A percentile compares a stretch with the other conserved stretches of the same genome.
These are phyloP conservation scores for Taxillus chinensis DNA, from an alignment of 164 flowering plant genomes.

Conservation along the genomic window DNA sequence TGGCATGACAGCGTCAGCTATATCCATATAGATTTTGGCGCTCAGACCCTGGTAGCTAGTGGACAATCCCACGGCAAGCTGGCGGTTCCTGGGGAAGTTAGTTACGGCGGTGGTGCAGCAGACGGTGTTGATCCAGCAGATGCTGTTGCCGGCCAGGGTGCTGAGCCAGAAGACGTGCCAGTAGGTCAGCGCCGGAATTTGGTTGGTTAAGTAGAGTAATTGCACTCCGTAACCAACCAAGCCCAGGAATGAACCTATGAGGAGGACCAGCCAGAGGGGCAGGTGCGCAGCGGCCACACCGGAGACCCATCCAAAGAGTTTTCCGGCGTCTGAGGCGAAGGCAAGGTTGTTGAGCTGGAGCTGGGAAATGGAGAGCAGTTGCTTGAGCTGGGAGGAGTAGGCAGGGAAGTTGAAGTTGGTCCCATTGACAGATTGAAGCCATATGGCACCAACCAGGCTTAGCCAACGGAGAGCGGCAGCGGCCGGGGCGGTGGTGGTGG, in stretches of 20 bases:
- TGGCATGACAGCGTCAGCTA: conserved; percentile 18
- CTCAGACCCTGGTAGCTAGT: conserved; percentile 72
- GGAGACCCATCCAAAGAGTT: conserved; percentile 66
- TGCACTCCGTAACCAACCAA: conserved; percentile 71
- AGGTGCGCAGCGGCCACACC: conserved; percentile 59
- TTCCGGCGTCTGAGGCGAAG: conserved; percentile 92
- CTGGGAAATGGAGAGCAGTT: conserved; percentile 55
- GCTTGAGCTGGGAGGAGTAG: conserved; percentile 73
- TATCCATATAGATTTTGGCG: conserved; percentile 49
- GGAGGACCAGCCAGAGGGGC: conserved; percentile 64
- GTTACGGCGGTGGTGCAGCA: conserved; percentile 40
- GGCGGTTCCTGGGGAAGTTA: conserved; percentile 50
- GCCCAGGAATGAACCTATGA: conserved; percentile 57
- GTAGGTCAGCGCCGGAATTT: conserved; percentile 34
- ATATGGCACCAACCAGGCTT: conserved; percentile 56
- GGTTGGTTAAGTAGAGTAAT: conserved; percentile 40
- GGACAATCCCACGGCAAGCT: conserved; percentile 59
- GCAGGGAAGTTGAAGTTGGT: conserved; percentile 78
- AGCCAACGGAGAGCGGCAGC: conserved; percentile 48
- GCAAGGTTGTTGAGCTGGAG: conserved; percentile 81
- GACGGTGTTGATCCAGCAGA: conserved; percentile 94
- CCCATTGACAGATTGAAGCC: conserved; percentile 77
- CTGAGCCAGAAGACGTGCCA: conserved; percentile 45
- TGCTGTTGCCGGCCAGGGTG: conserved; percentile 73
- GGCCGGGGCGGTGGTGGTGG: too few species aligned